phyloP scores from a whole-genome alignment of 352 stramenopile genomes.

The Phytophthora capsici region DNA sequence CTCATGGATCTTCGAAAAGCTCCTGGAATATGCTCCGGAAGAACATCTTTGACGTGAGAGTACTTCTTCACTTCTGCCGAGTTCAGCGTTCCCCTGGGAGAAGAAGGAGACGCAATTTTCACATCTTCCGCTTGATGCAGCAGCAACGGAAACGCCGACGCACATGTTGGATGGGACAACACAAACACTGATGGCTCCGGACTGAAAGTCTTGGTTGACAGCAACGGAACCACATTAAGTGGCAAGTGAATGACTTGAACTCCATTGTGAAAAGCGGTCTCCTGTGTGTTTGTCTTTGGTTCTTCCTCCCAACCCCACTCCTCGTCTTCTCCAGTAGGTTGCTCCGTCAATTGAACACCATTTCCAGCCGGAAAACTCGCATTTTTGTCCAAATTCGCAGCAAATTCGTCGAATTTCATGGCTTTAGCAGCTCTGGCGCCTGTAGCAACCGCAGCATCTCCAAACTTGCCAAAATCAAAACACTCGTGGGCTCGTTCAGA shows the following conservation, averaged over 20 bases:
- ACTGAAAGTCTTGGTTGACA: constrained; percentile 46
- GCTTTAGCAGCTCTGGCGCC: constrained; percentile 16
- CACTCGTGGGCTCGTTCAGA: constrained; percentile 78
- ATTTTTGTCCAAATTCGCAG: constrained; percentile 30
- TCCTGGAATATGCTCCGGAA: constrained; percentile 70
- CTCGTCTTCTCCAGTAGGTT: constrained; percentile 20
- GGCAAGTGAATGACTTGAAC: constrained; percentile 65
- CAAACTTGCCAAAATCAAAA: constrained; percentile 51
- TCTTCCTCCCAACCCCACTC: constrained; percentile 65
- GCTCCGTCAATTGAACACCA: constrained; percentile 11
- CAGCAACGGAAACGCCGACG: constrained; percentile 73
- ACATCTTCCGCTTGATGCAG: constrained; percentile 52
- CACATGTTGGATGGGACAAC: constrained; percentile 68
- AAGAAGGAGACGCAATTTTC: constrained; percentile 4
- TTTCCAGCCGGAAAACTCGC: constrained; percentile 16
- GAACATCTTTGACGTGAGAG: constrained; percentile 69
- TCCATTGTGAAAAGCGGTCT: not conserved
- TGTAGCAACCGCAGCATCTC: constrained; percentile 4
- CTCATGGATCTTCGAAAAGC: constrained; percentile 65
- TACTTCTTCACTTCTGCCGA: constrained; percentile 37
- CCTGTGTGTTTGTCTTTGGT: not conserved
- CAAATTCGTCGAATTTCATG: constrained; percentile 67
- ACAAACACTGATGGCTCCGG: constrained; percentile 77
- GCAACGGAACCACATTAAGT: constrained; percentile 60
- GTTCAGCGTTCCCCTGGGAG: constrained; percentile 9